These are phyloP conservation scores for Nannochloropsis salina DNA, from an alignment of 108 stramenopile species.

Conservation along the genomic window DNA sequence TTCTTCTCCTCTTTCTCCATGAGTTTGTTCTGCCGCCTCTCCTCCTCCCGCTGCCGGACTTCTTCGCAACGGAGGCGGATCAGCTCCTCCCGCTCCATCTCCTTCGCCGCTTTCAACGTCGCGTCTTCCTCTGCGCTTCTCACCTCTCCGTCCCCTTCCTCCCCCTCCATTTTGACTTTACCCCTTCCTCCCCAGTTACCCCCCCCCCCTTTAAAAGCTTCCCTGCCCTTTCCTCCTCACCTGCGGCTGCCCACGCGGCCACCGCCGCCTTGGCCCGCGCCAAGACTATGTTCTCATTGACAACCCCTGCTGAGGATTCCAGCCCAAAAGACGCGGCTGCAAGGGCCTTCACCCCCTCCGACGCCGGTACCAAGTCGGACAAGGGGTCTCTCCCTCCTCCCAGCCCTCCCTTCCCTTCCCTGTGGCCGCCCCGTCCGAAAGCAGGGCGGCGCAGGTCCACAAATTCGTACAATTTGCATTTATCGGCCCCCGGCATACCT, in stretches of 20 bases:
- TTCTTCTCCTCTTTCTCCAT: constrained; percentile 20
- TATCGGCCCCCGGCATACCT: neutral
- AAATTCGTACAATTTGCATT: neutral
- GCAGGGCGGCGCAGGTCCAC: neutral
- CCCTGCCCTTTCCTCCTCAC: neutral
- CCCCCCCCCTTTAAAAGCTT: neutral
- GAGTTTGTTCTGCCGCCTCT: neutral
- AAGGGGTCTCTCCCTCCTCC: neutral
- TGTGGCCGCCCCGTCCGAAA: neutral
- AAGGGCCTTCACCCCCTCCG: neutral
- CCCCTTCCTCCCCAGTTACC: neutral
- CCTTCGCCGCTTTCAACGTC: neutral
- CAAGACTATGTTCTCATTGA: neutral
- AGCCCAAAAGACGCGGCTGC: neutral
- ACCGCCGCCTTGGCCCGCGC: neutral
- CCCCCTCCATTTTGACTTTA: neutral
- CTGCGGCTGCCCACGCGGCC: neutral
- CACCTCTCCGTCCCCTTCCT: neutral
- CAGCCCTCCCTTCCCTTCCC: neutral
- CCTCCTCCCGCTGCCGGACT: neutral
- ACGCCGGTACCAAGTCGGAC: neutral
- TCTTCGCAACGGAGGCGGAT: neutral
- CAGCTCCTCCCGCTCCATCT: neutral
- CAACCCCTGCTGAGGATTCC: neutral
- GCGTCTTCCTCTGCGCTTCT: neutral